Base-by-base conservation (phyloP, 176 grass and related monocot species). In the Rhipidocladum racemiflorum region DNA sequence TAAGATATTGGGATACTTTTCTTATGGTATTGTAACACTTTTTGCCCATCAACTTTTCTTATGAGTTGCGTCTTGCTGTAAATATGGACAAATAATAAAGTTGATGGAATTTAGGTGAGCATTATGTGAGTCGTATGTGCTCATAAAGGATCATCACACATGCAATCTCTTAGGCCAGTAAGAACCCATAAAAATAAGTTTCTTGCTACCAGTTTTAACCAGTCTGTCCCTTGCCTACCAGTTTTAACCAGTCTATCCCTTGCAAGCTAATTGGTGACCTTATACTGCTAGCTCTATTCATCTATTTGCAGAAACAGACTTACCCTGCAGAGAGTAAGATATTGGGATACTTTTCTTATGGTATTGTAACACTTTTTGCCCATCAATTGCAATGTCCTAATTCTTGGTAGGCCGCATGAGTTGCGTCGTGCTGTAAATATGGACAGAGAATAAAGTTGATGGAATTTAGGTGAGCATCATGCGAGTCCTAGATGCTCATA, bases 391-490 rank as follows among this genome's bases (percentile, higher is more conserved):
- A 59, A 63, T 83, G 83, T 77, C 83, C 88, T 83, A 72, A 89
- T 89, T 89, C 87, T 89, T 89, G 69, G 81, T 48, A 61, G 61
- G 69, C 53, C 0, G 40, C 51, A 51, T 80, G 53, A 89, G 87
- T 62, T 80, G 87, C 2, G 0, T 49, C 62, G 43, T 75, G 81
- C 75, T 84, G 76, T 88, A 89, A 84, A 88, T 80, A 75, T 89
- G 87, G 81, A 63, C 82, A 75, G 5, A 89, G 20, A 89, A 30
- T 80, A 23, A 75, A 10, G 15, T 62, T 81, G 87, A 85, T 85
- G 82, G 70, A 68, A 89, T 85, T 85, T 85, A 81, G 82, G 34
- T 89, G 82, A 45, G 70, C 71, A 76, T 75, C 36, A 30, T 43
- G 23, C 54, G 32, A 89, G 81, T 80, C 1, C 3, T 25, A 61